Evolutionary conservation across 805 yeast genomes (phyloP).

Genomic region (Wickerhamiella brachini): DNA sequence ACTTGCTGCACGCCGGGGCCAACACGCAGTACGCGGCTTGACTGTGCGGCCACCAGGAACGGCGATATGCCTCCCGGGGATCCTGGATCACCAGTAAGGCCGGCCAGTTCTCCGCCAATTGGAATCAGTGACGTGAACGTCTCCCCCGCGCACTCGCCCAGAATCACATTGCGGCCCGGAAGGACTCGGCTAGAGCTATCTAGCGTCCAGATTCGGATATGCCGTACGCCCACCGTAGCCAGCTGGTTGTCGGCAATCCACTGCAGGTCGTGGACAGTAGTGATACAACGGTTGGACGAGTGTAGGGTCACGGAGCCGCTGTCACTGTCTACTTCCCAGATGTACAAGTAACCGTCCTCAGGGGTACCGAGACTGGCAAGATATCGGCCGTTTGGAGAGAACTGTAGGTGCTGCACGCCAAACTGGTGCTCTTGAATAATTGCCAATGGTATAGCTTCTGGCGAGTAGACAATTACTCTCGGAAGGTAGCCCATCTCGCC

Average conservation of each 20-base stretch:
- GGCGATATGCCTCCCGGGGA: constrained; percentile 9
- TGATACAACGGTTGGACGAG: constrained; percentile 50
- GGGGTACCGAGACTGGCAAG: constrained; percentile 52
- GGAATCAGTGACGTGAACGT: constrained; percentile 33
- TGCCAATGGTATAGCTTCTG: constrained; percentile 33
- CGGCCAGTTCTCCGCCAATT: constrained; percentile 21
- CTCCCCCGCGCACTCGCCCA: constrained; percentile 37
- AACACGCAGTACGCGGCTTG: constrained; percentile 11
- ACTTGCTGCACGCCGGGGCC: background rate
- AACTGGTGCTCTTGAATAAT: constrained; percentile 49
- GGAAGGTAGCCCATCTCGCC: constrained; percentile 66
- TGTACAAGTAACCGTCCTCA: constrained; percentile 52
- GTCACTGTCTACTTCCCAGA: constrained; percentile 37
- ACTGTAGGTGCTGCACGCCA: constrained; percentile 42
- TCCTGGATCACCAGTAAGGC: constrained; percentile 20
- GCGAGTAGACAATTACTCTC: constrained; percentile 33
- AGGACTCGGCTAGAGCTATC: constrained; percentile 23
- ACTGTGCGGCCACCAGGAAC: constrained; percentile 11
- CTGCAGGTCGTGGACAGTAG: constrained; percentile 38
- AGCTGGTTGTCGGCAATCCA: constrained; percentile 40
- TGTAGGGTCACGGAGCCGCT: constrained; percentile 25
- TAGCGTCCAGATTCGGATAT: constrained; percentile 49
- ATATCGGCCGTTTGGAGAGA: constrained; percentile 43
- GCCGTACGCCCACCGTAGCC: constrained; percentile 47
- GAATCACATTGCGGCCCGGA: constrained; percentile 45